These are phyloP conservation scores for Aspergillus sp. DNA, from an alignment of 2,329 filamentous ascomycete species.

Conservation along the genomic window DNA sequence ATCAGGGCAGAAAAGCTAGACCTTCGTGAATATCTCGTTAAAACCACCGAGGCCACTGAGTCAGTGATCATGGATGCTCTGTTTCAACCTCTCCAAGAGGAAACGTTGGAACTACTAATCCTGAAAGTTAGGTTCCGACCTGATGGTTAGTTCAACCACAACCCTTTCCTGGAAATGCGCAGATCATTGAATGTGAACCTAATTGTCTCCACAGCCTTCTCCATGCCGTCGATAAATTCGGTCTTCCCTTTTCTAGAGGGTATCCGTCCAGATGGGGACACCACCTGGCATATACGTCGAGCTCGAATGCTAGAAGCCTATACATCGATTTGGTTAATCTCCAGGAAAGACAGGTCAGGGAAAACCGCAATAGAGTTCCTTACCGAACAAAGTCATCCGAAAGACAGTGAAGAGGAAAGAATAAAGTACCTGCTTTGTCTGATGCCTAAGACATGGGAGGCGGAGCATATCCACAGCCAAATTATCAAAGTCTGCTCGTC, in stretches of 20 bases:
- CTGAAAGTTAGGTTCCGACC: conserved; percentile 3
- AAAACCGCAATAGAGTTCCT: background rate
- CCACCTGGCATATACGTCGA: conserved; percentile 10
- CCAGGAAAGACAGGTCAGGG: background rate
- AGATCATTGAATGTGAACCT: background rate
- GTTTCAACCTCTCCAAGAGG: conserved; percentile 5
- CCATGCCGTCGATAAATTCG: conserved; percentile 10
- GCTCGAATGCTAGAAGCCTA: conserved; percentile 6
- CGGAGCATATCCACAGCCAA: conserved; percentile 7
- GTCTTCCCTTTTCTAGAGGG: conserved; percentile 10
- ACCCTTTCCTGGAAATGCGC: background rate
- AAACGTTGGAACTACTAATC: conserved; percentile 3
- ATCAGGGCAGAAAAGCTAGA: conserved; percentile 4
- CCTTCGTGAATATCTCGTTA: background rate
- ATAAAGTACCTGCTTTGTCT: conserved; percentile 5
- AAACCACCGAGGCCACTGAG: background rate
- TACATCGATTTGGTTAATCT: conserved; percentile 5
- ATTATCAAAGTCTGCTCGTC: background rate
- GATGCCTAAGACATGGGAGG: conserved; percentile 6
- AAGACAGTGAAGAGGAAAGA: background rate
- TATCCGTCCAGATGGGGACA: background rate
- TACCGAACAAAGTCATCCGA: background rate
- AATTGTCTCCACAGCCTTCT: conserved; percentile 3
- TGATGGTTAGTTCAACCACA: conserved; percentile 2
- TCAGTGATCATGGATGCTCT: background rate